Evolutionary conservation across 768 basidiomycete genomes (phyloP).

Genomic region (Strobilomyces dryophilus): DNA sequence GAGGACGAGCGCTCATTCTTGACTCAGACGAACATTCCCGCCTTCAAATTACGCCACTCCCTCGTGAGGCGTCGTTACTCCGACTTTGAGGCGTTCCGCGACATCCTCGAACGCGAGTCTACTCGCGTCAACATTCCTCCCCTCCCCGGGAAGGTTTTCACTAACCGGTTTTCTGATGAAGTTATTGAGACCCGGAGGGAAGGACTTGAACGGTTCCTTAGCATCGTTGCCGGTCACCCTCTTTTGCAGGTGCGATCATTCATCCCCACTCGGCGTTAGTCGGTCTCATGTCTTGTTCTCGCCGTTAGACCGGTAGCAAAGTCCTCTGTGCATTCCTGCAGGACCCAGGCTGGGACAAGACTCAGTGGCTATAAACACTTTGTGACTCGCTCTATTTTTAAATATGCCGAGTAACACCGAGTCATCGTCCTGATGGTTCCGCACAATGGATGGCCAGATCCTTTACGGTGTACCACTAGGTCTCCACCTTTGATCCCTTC

Average conservation of each 20-base stretch:
- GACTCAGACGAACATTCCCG: conserved; percentile 92
- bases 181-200: conserved; percentile 91
- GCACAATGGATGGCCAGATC: conserved; percentile 6
- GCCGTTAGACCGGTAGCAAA: conserved; percentile 82
- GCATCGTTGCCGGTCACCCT: conserved; percentile 96
- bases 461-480: conserved; percentile 20
- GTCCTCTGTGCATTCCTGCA: conserved; percentile 95
- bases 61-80: conserved; percentile 85
- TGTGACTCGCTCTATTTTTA: background rate
- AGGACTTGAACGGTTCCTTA: conserved; percentile 91
- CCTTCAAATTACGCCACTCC: conserved; percentile 95
- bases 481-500: conserved; percentile 8
- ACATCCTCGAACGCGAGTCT: conserved; percentile 94
- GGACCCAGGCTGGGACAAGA: conserved; percentile 88
- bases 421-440: background rate
- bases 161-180: conserved; percentile 96
- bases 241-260: conserved; percentile 72
- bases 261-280: background rate
- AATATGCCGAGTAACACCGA: background rate
- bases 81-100: conserved; percentile 95
- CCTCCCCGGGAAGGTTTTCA: conserved; percentile 97
- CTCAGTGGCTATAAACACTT: conserved; percentile 63
- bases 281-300: conserved; percentile 1
- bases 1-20: background rate
- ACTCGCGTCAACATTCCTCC: conserved; percentile 97